phyloP scores from a whole-genome alignment of 129 eudicot genomes.

The Ambrosia artemisiifolia region DNA sequence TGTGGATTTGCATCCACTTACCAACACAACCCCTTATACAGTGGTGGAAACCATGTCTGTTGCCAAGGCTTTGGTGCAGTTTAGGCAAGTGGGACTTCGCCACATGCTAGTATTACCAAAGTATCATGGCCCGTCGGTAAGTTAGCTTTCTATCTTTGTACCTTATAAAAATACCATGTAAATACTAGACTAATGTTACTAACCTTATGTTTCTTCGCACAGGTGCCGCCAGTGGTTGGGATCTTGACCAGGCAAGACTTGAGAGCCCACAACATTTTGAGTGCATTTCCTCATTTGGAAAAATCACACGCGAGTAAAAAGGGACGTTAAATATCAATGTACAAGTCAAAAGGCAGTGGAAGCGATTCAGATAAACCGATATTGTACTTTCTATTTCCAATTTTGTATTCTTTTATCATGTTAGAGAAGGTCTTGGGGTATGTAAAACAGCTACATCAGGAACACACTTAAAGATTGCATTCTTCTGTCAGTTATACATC shows the following conservation, averaged over 20 bases:
- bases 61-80: constrained; percentile 94
- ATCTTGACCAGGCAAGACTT: constrained; percentile 95
- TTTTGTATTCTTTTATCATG: constrained; percentile 35
- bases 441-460: constrained; percentile 15
- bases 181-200: constrained; percentile 20
- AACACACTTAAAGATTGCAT: constrained; percentile 21
- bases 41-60: constrained; percentile 87
- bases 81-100: constrained; percentile 92
- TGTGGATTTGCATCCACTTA: constrained; percentile 89
- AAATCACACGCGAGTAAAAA: constrained; percentile 54
- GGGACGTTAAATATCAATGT: constrained; percentile 31
- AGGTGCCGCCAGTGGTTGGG: constrained; percentile 93
- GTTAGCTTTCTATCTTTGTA: constrained; percentile 7
- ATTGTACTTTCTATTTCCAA: constrained; percentile 19
- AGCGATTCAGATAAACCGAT: background rate
- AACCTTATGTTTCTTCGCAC: constrained; percentile 35
- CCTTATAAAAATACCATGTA: background rate
- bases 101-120: constrained; percentile 88
- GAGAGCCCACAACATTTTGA: constrained; percentile 84
- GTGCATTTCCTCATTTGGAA: constrained; percentile 61
- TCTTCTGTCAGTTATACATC: constrained; percentile 22
- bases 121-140: constrained; percentile 72
- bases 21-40: constrained; percentile 87
- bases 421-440: constrained; percentile 19
- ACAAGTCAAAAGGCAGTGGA: background rate